Evolutionary conservation across 257 asterid genomes (phyloP).

Genomic region (Solanum arcanum): DNA sequence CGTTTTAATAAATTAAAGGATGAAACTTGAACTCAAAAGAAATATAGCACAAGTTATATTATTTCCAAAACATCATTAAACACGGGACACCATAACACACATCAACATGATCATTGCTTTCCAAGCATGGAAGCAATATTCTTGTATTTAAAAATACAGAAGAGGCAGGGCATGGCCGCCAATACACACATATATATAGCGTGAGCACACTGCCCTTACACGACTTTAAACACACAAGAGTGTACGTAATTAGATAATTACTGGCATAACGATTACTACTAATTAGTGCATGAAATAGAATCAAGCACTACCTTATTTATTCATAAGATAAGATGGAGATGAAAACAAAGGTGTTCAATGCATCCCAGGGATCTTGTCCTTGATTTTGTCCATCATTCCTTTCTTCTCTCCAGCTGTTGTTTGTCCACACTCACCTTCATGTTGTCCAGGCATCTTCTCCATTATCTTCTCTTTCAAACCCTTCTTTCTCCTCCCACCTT

Average conservation of each 20-base stretch:
- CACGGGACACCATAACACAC: not conserved
- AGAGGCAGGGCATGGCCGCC: not conserved
- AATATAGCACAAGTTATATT: no score
- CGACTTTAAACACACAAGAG: not conserved
- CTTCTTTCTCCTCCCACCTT: constrained; percentile 39
- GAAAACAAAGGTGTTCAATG: not conserved
- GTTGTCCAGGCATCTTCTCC: constrained; percentile 25
- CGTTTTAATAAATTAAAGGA: not conserved
- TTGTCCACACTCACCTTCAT: constrained; percentile 6
- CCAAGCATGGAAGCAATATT: not conserved
- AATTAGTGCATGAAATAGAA: not conserved
- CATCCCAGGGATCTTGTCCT: constrained; percentile 67
- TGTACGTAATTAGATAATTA: not conserved
- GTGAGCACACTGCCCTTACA: not conserved
- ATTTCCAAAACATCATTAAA: not conserved
- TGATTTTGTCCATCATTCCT: constrained; percentile 63
- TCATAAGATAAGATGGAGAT: not conserved
- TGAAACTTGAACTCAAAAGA: not conserved
- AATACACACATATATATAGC: not conserved
- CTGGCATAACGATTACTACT: not conserved
- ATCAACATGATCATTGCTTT: not conserved
- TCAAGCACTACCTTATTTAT: not conserved
- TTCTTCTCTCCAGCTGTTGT: constrained; percentile 42
- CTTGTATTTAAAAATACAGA: not conserved
- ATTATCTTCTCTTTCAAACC: constrained; percentile 31